A percentile compares a stretch with the other conserved stretches of the same genome.
phyloP scores from a whole-genome alignment of 2,329 filamentous ascomycete species.

The Cryphonectria radicalis region DNA sequence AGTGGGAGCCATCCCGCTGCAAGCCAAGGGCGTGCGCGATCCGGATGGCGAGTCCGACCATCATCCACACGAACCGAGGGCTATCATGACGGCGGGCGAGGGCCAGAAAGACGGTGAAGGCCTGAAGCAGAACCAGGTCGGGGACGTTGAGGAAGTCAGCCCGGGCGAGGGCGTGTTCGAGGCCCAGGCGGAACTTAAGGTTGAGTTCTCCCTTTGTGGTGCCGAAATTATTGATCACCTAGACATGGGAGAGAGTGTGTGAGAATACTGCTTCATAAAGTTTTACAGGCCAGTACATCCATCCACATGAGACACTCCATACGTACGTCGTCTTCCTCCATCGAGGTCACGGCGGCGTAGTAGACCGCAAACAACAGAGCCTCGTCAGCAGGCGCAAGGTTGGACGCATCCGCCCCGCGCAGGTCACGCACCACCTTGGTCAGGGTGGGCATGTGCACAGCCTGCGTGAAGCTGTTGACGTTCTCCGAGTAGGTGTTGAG shows the following conservation, averaged over 20 bases:
- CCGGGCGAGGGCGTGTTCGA: slow-evolving; percentile 61
- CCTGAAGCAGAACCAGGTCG: slow-evolving; percentile 61
- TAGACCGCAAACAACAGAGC: slow-evolving; percentile 62
- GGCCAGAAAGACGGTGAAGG: slow-evolving; percentile 59
- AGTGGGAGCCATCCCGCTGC: slow-evolving; percentile 47
- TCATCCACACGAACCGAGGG: slow-evolving; percentile 55
- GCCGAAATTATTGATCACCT: slow-evolving; percentile 45
- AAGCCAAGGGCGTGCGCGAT: slow-evolving; percentile 50
- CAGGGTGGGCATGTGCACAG: slow-evolving; percentile 52
- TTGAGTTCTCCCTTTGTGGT: slow-evolving; percentile 50
- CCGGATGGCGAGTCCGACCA: slow-evolving; percentile 50
- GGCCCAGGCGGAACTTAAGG: slow-evolving; percentile 50
- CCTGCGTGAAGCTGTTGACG: slow-evolving; percentile 49
- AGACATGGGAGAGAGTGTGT: neutral
- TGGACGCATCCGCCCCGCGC: slow-evolving; percentile 38
- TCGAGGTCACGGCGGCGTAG: slow-evolving; percentile 58
- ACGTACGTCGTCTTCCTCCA: slow-evolving; percentile 61
- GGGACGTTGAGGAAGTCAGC: slow-evolving; percentile 62
- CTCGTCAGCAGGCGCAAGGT: slow-evolving; percentile 47
- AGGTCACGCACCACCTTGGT: slow-evolving; percentile 43
- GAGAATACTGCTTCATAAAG: neutral
- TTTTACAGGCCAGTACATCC: neutral
- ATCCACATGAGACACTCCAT: neutral
- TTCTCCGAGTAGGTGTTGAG: slow-evolving; percentile 56
- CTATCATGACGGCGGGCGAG: slow-evolving; percentile 50